Base-by-base conservation (phyloP, 1,284 basidiomycete genomes). In the Butyriboletus regius region DNA sequence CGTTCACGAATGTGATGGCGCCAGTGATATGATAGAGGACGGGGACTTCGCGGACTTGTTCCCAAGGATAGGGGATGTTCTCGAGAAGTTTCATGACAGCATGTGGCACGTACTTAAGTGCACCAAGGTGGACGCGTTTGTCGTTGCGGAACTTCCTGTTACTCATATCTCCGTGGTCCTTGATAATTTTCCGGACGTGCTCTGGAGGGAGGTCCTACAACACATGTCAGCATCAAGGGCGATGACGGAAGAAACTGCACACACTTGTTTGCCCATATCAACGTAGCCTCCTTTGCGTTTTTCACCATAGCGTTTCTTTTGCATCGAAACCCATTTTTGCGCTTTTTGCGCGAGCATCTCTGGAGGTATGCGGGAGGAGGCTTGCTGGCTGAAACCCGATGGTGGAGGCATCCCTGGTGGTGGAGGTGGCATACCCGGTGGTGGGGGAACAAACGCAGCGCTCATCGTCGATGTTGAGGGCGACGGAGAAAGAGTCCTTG, bases 61-160 rank as follows among this genome's bases (percentile, higher is more conserved):
- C 96, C 96, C 96, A 98, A 47, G 96, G 96, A 74, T 86, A 95
- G 48, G 96, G 96, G 63, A 98, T 94, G 72, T 98, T 98, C 74
- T 98, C 96, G 59, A 99, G 78, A 51, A 99, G 80, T 74, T 98
- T 98, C 87, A 98, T 91, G 57, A 98, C 94, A 36, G 96, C 96
- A 70, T 99, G 96, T 35, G 96, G 96, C 46, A 99, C 92, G 70
- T 98, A 98, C 74, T 98, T 98, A 64, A 98, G 81, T 46, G 95
- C 95, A 60, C 95, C 95, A 31, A 98, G 81, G 70, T 98, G 95
- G 41, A 98, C 96, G 58, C 96, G 91, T 75, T 98, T 99, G 77
- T 99, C 96, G 67, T 95, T 94, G 58, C 96, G 79, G 71, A 97
- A 98, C 74, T 94, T 93, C 68, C 90, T 81, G 67, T 91, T 92